A percentile compares a stretch with the other conserved stretches of the same genome.
These are phyloP conservation scores for Cladophialophora exuberans DNA, from an alignment of 2,329 filamentous ascomycete genomes.

Conservation along the genomic window DNA sequence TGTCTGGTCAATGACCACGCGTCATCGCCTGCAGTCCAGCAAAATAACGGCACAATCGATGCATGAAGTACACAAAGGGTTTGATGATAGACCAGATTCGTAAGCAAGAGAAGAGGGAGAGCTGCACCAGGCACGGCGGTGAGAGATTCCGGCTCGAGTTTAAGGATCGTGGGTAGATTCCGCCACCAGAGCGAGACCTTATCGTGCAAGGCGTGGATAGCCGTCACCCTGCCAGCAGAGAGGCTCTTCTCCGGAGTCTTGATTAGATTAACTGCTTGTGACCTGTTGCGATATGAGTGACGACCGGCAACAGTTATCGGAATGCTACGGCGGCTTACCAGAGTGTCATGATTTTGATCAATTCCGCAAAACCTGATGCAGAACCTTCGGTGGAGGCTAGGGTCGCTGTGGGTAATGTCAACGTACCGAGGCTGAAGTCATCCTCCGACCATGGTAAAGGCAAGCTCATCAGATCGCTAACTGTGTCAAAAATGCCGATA, in stretches of 20 bases:
- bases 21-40: slow-evolving; percentile 4
- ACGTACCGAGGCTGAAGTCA: slow-evolving; percentile 12
- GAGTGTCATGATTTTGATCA: slow-evolving; percentile 13
- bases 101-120: slow-evolving; percentile 5
- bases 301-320: too few species aligned
- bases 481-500: slow-evolving; percentile 10
- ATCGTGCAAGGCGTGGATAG: slow-evolving; percentile 11
- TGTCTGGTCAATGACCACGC: slow-evolving; percentile 15
- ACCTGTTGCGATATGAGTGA: too few species aligned
- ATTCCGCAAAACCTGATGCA: slow-evolving; percentile 2
- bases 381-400: neutral
- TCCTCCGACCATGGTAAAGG: slow-evolving; percentile 12
- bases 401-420: neutral
- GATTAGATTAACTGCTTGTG: slow-evolving; percentile 2
- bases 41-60: slow-evolving; percentile 21
- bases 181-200: slow-evolving; percentile 2
- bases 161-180: neutral
- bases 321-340: slow-evolving; percentile 10
- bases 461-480: slow-evolving; percentile 1
- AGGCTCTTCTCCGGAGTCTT: slow-evolving; percentile 4
- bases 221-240: slow-evolving; percentile 2
- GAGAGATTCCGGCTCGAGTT: slow-evolving; percentile 3
- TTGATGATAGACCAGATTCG: slow-evolving; percentile 17
- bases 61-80: slow-evolving; percentile 17
- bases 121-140: neutral